Evolutionary conservation across 139 green algal genomes (phyloP).

Genomic region (Tetraselmis striata): DNA sequence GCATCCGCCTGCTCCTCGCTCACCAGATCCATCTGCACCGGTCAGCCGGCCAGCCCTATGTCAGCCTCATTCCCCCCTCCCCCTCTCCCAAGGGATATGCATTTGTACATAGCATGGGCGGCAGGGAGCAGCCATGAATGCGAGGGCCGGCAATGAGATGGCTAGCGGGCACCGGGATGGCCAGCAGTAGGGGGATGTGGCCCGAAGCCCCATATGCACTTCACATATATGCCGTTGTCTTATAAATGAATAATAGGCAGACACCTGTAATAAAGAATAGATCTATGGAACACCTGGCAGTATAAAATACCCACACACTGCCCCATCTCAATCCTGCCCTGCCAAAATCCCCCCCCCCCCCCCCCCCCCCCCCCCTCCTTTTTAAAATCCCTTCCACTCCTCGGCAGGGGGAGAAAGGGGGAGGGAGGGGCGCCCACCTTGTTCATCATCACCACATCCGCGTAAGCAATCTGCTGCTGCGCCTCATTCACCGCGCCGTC

Average conservation of each 20-base stretch:
- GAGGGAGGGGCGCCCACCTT: conserved; percentile 49
- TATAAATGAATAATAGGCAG: no score
- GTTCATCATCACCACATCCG: conserved; percentile 81
- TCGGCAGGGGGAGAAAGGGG: neutral
- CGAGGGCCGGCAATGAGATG: neutral
- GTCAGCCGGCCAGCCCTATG: neutral
- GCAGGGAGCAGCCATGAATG: neutral
- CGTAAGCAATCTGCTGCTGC: conserved; percentile 76
- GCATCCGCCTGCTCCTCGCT: conserved; percentile 13
- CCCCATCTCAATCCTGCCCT: neutral
- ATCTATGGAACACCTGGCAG: no score
- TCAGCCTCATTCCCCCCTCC: neutral
- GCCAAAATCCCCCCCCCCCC: neutral
- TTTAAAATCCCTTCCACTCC: neutral
- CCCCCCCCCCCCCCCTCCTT: neutral
- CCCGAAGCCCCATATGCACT: no score
- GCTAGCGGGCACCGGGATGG: neutral
- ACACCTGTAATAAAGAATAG: no score
- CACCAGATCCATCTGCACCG: conserved; percentile 61
- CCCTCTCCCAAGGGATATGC: neutral
- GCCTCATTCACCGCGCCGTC: conserved; percentile 66
- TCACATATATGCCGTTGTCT: no score
- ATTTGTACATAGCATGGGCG: neutral
- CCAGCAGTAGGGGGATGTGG: neutral
- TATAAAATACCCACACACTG: no score